Evolutionary conservation across 169 alveolate species (phyloP).

Genomic region (Plasmodium gonderi): DNA sequence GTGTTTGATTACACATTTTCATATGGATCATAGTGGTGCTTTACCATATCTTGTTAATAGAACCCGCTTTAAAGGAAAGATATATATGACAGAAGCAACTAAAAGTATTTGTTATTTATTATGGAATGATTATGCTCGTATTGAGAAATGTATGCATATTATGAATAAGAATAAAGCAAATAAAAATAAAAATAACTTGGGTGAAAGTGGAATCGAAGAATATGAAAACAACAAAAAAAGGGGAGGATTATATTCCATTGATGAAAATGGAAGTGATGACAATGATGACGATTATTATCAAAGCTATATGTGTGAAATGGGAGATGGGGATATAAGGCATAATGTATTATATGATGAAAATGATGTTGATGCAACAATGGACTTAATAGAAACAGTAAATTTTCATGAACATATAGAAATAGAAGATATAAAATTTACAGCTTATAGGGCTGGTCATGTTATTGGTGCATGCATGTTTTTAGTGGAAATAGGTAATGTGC

Average conservation of each 20-base stretch:
- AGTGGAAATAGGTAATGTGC: conserved; percentile 97
- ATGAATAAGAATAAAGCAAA: conserved; percentile 58
- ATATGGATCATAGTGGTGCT: conserved; percentile 98
- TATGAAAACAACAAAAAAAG: not conserved
- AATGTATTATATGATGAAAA: conserved; percentile 92
- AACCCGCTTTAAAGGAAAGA: conserved; percentile 94
- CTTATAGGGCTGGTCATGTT: conserved; percentile 99
- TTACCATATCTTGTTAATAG: conserved; percentile 95
- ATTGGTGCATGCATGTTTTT: conserved; percentile 99
- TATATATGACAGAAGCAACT: conserved; percentile 96
- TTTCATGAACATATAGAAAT: conserved; percentile 94
- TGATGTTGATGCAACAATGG: conserved; percentile 93
- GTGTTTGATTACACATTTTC: conserved; percentile 97
- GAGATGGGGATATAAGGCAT: conserved; percentile 8
- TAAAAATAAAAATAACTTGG: conserved; percentile 3
- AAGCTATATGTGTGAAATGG: not conserved
- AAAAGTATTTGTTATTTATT: conserved; percentile 95
- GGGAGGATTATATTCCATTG: conserved; percentile 12
- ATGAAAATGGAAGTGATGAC: conserved; percentile 10
- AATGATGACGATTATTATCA: conserved; percentile 16
- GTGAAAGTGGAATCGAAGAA: conserved; percentile 5
- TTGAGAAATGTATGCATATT: conserved; percentile 76
- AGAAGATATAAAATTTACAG: conserved; percentile 93
- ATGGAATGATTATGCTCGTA: conserved; percentile 94
- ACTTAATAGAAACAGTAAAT: conserved; percentile 92